Base-by-base conservation (phyloP, 176 grass and related monocot genomes). In the Dendrocalamus sinicus region DNA sequence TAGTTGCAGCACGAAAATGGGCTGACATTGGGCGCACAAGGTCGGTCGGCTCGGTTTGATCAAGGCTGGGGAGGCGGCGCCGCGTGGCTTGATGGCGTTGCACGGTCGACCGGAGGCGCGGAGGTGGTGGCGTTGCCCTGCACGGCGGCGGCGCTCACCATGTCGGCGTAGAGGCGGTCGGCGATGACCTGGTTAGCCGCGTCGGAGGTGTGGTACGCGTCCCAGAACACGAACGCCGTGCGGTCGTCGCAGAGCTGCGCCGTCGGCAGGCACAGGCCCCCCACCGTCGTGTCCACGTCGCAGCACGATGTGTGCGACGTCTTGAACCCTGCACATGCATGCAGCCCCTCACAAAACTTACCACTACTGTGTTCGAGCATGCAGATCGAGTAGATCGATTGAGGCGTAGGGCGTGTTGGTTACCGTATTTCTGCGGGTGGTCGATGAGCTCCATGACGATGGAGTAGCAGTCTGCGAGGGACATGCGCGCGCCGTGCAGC, bases 141-240 rank as follows among this genome's bases (percentile, higher is more conserved):
- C 71, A 51, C 82, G 6, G 79, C 37, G 77, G 82, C 87, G 12
- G 89, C 57, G 65, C 76, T 57, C 26, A 90, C 80, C 89, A 90
- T 90, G 3, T 87, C 84, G 24, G 66, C 57, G 65, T 92, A 99
- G 75, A 99, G 86, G 76, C 44, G 68, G 41, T 84, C 79, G 41
- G 96, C 93, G 81, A 99, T 99, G 78, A 96, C 72, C 84, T 91
- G 63, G 79, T 96, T 99, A 24, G 96, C 96, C 17, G 96, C 92
- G 55, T 99, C 96, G 32, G 93, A 91, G 71, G 96, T 95, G 92
- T 96, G 96, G 72, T 99, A 99, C 2, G 93, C 96, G 59, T 99
- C 96, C 96, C 96, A 99, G 89, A 99, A 96, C 67, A 99, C 93
- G 63, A 88, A 99, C 26, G 87, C 90, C 46, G 48, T 87, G 81